Conservation (phyloP, 2,329 filamentous ascomycete species). For the Byssochlamys sp. region DNA sequence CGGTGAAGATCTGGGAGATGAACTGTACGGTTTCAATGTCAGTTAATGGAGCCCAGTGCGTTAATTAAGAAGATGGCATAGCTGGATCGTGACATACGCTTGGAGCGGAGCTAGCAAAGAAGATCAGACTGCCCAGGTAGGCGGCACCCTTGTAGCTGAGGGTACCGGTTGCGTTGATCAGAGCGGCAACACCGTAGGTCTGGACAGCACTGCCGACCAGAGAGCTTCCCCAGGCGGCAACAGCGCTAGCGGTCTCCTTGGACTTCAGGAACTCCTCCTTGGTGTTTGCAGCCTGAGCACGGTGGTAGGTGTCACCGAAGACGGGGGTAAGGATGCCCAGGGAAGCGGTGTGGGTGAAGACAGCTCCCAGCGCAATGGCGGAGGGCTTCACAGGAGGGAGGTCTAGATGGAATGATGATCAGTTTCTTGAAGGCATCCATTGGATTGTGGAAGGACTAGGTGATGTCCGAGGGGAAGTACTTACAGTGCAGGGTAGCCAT, state of each 20-base stretch:
- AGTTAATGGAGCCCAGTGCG: neutral
- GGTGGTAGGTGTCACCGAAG: slow-evolving; percentile 90
- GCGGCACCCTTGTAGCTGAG: slow-evolving; percentile 94
- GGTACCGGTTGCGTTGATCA: slow-evolving; percentile 90
- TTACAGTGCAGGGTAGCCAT: slow-evolving; percentile 54
- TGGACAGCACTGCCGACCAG: slow-evolving; percentile 81
- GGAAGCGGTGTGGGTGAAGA: slow-evolving; percentile 90
- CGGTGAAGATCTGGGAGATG: slow-evolving; percentile 73
- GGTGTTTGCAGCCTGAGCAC: slow-evolving; percentile 79
- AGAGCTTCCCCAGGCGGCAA: slow-evolving; percentile 80
- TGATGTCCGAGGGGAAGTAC: slow-evolving; percentile 15
- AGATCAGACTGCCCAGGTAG: slow-evolving; percentile 83
- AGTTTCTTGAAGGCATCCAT: neutral
- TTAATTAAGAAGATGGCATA: neutral
- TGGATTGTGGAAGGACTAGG: neutral
- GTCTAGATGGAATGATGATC: slow-evolving; percentile 35
- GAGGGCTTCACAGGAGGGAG: slow-evolving; percentile 88
- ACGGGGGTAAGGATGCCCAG: slow-evolving; percentile 77
- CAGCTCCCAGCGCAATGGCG: slow-evolving; percentile 87
- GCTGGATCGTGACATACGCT: slow-evolving; percentile 50
- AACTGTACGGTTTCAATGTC: slow-evolving; percentile 48
- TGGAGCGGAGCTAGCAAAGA: slow-evolving; percentile 80
- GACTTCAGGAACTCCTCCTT: slow-evolving; percentile 95
- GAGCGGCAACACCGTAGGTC: slow-evolving; percentile 77
- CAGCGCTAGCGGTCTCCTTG: slow-evolving; percentile 81